Evolutionary conservation across 441 rosid genomes (phyloP).

Genomic region (Croton laevigatus): DNA sequence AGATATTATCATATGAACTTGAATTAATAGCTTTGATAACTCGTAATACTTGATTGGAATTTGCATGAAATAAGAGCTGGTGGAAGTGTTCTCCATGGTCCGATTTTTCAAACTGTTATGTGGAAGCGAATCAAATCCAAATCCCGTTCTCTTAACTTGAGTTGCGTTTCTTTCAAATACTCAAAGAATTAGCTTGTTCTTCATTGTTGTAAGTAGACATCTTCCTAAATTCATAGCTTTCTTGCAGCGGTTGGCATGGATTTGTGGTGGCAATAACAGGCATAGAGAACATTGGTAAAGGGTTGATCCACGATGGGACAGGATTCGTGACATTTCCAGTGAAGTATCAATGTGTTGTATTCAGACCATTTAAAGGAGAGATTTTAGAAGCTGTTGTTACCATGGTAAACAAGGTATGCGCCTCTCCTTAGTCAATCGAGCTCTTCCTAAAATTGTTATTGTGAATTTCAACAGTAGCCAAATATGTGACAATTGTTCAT

Average conservation of each 20-base stretch:
- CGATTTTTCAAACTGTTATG: too few relatives aligned
- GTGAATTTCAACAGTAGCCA: background rate
- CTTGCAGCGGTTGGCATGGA: conserved; percentile 74
- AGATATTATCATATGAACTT: background rate
- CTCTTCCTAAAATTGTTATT: background rate
- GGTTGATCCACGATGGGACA: conserved; percentile 84
- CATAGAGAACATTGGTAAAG: conserved; percentile 78
- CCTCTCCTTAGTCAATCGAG: background rate
- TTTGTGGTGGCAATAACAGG: conserved; percentile 92
- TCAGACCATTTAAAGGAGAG: conserved; percentile 92
- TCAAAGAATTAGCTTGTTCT: background rate
- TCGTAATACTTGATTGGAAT: background rate
- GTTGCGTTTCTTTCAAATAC: background rate
- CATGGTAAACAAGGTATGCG: conserved; percentile 79
- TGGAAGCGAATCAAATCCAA: background rate
- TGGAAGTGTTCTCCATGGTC: background rate
- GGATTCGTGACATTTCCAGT: conserved; percentile 83
- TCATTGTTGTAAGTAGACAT: background rate
- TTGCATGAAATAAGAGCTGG: background rate
- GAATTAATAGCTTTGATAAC: background rate
- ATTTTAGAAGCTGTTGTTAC: conserved; percentile 88
- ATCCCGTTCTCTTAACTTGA: background rate
- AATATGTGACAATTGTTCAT: background rate
- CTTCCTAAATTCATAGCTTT: conserved; percentile 2
- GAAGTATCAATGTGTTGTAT: conserved; percentile 83